Evolutionary conservation across 2,329 filamentous ascomycete species (phyloP), one percentile per base, ranked within the genome.

Genomic region (Fusarium equiseti): DNA sequence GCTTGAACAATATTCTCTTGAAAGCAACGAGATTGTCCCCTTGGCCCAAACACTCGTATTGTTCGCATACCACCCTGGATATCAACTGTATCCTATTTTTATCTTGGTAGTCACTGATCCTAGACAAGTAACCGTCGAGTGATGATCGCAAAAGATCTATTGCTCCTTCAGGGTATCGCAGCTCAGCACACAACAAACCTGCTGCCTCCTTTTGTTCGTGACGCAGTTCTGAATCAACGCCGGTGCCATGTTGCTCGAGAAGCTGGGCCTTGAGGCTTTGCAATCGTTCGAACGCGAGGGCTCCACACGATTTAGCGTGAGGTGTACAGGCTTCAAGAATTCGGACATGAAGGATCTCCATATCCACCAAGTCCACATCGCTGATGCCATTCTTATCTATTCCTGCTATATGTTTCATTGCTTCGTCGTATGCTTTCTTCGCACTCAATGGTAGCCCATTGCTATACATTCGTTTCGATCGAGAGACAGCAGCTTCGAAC

Each of bases 351-450:
- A 11, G 35, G 5, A 57, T 52, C 12, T 67, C 62, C 45, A 62
- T 55, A 1, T 62, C 45, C 10, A 67, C 27, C 13, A 24, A 22
- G 9, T 52, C 24, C 13, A 12, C 18, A 12, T 52, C 20, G 20
- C 32, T 20, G 11, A 67, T 38, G 8, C 40, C 51, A 26, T 52
- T 18, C 3, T 24, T 18, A 2, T 56, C 62, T 8, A 40, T 22
- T 9, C 56, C 32, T 26, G 16, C 29, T 1, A 38, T 20, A 10
- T 66, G 46, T 18, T 61, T 15, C 15, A 61, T 48, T 5, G 63
- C 62, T 24, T 66, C 56, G 3, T 60, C 63, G 9, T 66, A 40
- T 20, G 63, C 61, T 18, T 54, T 66, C 22, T 66, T 66, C 1
- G 63, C 63, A 12, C 65, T 40, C 6, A 45, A 51, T 6, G 63